A percentile compares a stretch with the other conserved stretches of the same genome.
phyloP scores from a whole-genome alignment of 2,329 filamentous ascomycete species.

The Xylaria sp. region DNA sequence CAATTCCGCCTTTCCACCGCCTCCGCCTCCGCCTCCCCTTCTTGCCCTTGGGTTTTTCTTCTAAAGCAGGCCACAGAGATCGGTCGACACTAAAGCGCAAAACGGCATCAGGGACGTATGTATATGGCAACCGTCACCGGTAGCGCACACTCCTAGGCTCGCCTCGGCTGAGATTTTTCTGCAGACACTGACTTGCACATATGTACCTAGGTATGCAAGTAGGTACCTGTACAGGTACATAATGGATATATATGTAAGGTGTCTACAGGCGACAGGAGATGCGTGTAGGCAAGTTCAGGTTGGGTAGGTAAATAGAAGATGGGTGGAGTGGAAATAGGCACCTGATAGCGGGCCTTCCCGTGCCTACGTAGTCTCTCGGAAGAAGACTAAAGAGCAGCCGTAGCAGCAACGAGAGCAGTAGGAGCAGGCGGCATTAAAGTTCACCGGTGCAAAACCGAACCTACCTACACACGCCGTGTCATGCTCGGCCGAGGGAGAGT shows the following conservation, averaged over 20 bases:
- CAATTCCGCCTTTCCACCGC: not conserved
- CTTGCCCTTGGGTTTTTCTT: not conserved
- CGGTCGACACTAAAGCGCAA: not conserved
- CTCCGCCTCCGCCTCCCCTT: not conserved
- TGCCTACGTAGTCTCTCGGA: not conserved
- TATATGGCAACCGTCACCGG: not conserved
- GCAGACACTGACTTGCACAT: not conserved
- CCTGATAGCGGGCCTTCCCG: not conserved
- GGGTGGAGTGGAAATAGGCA: not conserved
- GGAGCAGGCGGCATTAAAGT: constrained; percentile 24
- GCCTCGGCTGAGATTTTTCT: not conserved
- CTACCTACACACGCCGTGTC: not conserved
- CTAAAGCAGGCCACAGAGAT: not conserved
- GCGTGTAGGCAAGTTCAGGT: not conserved
- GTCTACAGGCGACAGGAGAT: not conserved
- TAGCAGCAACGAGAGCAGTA: not conserved
- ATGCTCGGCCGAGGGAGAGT: not conserved
- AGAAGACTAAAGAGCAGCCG: not conserved
- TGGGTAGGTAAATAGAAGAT: not conserved
- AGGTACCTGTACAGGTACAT: too few relatives aligned
- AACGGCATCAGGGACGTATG: not conserved
- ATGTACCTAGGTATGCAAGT: not conserved
- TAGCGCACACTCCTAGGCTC: not conserved
- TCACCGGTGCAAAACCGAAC: constrained; percentile 6
- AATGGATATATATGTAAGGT: not conserved